phyloP scores from a whole-genome alignment of 495 filamentous ascomycete genomes.

The Darksidea phi region DNA sequence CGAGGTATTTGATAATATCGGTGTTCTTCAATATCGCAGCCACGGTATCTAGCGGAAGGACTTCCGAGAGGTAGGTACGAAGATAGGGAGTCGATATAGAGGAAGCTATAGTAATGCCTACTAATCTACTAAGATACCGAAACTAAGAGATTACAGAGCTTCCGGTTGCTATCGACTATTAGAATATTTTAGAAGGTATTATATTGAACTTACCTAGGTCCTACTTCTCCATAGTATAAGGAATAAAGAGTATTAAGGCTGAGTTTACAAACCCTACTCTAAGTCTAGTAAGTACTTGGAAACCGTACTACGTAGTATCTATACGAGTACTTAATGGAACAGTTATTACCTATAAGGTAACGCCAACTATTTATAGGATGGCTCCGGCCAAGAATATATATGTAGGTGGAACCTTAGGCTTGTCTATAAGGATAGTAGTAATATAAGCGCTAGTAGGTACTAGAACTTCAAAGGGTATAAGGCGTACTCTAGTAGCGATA shows the following conservation, averaged over 20 bases:
- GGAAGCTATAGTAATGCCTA: not conserved
- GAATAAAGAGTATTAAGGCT: not conserved
- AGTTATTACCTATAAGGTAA: not conserved
- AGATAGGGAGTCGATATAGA: not conserved
- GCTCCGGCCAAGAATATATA: not conserved
- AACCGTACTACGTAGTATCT: not conserved
- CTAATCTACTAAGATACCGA: not conserved
- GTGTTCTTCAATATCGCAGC: not conserved
- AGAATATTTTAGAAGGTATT: not conserved
- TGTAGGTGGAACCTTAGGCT: not conserved
- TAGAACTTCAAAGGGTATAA: slow-evolving; percentile 1
- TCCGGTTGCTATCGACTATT: not conserved
- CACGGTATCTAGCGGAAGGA: not conserved
- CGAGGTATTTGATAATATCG: not conserved
- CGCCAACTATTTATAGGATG: not conserved
- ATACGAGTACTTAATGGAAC: not conserved
- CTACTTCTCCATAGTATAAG: not conserved
- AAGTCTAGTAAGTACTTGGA: not conserved
- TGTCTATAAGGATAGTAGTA: not conserved
- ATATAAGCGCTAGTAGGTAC: not conserved
- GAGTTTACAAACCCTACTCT: slow-evolving; percentile 6
- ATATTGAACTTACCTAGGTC: not conserved
- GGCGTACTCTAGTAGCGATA: not conserved
- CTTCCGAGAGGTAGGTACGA: not conserved
- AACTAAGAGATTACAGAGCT: not conserved